Conservation (phyloP, 2,329 filamentous ascomycete genomes). For the Botrytis byssoidea region DNA sequence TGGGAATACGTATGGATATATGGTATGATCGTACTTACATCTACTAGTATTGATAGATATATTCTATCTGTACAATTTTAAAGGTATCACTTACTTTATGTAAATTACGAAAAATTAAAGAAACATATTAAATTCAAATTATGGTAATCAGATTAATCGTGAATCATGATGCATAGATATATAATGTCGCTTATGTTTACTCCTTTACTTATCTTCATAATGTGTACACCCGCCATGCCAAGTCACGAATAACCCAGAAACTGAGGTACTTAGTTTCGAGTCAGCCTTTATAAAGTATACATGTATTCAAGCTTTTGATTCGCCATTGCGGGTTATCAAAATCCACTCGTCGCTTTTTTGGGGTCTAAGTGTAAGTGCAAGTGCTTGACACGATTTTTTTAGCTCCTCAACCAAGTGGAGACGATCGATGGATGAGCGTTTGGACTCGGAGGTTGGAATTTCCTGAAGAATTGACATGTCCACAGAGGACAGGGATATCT, state of each 20-base stretch:
- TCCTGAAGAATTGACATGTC: neutral
- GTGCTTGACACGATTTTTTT: neutral
- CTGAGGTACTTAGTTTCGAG: neutral
- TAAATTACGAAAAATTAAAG: neutral
- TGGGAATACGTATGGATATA: neutral
- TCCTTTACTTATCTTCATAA: neutral
- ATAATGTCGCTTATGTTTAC: neutral
- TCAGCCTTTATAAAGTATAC: neutral
- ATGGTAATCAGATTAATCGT: neutral
- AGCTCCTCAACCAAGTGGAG: too few species aligned
- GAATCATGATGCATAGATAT: neutral
- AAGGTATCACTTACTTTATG: too few species aligned
- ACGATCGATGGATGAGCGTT: too few species aligned
- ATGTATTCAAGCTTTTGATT: neutral
- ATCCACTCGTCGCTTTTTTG: neutral
- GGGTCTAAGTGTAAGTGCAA: too few species aligned
- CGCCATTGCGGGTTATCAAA: neutral
- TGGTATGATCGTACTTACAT: neutral
- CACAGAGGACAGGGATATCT: neutral
- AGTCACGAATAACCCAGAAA: too few species aligned
- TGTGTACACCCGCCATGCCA: too few species aligned
- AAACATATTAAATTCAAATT: neutral
- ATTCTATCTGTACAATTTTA: too few species aligned
- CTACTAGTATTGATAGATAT: neutral
- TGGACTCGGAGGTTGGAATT: neutral